These are phyloP conservation scores for Cyathus olla DNA, from an alignment of 1,284 basidiomycete species.

Conservation along the genomic window DNA sequence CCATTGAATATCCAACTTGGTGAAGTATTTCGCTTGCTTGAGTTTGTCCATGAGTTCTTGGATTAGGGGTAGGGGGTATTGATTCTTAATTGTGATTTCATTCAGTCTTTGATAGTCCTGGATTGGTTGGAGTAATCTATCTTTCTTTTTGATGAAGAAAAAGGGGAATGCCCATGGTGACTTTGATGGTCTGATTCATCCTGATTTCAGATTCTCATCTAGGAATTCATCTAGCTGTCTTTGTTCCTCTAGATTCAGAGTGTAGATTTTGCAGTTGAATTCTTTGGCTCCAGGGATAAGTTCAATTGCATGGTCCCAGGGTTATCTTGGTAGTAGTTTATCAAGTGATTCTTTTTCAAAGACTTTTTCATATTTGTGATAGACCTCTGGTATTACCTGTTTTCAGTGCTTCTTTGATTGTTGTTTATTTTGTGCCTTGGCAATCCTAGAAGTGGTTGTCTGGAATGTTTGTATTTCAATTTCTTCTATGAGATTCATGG, in stretches of 20 bases:
- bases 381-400: not conserved
- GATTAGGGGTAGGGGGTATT: too few relatives aligned
- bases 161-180: conserved; percentile 43
- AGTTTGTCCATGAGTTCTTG: too few relatives aligned
- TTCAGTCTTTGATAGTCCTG: conserved; percentile 6
- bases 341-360: conserved; percentile 20
- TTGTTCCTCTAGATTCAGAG: conserved; percentile 31
- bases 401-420: not conserved
- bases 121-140: conserved; percentile 39
- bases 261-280: conserved; percentile 27
- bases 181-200: conserved; percentile 34
- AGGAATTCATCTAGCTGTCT: too few relatives aligned
- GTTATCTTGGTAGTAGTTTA: conserved; percentile 9
- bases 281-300: conserved; percentile 2
- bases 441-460: too few relatives aligned
- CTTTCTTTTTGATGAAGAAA: conserved; percentile 57
- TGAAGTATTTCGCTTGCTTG: too few relatives aligned
- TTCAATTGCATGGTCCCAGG: conserved; percentile 32
- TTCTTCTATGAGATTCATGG: not conserved
- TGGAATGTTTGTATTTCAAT: not conserved
- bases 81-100: too few relatives aligned
- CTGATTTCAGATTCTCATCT: conserved; percentile 23
- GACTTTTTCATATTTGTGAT: conserved; percentile 9
- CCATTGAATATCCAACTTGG: too few relatives aligned
- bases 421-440: too few relatives aligned